phyloP scores from a whole-genome alignment of 495 filamentous ascomycete genomes.

The Neurospora hispaniola region DNA sequence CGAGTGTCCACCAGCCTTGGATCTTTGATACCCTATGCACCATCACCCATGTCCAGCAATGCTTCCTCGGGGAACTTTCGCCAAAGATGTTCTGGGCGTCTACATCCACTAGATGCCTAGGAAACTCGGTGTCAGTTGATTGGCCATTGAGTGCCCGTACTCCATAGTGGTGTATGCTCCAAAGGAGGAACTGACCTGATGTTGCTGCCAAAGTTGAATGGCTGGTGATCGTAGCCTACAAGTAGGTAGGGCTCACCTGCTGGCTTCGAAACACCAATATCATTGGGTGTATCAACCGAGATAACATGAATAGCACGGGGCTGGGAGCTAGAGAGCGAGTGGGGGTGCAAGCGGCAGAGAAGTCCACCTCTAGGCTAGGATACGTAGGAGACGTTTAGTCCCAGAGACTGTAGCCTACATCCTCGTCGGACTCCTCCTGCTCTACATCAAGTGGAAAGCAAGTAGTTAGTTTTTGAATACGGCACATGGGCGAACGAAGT shows the following conservation, averaged over 20 bases:
- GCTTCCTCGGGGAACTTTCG: background rate
- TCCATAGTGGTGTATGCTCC: no score
- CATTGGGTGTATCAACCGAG: background rate
- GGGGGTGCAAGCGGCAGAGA: background rate
- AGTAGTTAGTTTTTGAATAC: constrained; percentile 8
- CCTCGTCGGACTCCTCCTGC: constrained; percentile 90
- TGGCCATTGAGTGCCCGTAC: no score
- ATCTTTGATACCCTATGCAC: background rate
- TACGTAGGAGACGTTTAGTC: constrained; percentile 48
- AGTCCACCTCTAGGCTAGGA: no score
- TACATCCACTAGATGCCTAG: no score
- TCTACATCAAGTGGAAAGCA: constrained; percentile 23
- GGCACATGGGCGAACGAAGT: no score
- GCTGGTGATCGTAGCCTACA: no score
- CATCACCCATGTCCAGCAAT: background rate
- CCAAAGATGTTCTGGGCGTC: background rate
- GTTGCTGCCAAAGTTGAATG: no score
- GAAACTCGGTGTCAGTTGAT: no score
- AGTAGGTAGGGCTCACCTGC: no score
- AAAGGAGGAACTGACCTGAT: no score
- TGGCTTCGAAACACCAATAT: background rate
- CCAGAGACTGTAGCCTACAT: constrained; percentile 99
- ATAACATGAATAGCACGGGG: background rate
- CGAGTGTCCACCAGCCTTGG: background rate
- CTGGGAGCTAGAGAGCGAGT: no score